phyloP scores from a whole-genome alignment of 352 stramenopile genomes.

The Phytophthora hibernalis region DNA sequence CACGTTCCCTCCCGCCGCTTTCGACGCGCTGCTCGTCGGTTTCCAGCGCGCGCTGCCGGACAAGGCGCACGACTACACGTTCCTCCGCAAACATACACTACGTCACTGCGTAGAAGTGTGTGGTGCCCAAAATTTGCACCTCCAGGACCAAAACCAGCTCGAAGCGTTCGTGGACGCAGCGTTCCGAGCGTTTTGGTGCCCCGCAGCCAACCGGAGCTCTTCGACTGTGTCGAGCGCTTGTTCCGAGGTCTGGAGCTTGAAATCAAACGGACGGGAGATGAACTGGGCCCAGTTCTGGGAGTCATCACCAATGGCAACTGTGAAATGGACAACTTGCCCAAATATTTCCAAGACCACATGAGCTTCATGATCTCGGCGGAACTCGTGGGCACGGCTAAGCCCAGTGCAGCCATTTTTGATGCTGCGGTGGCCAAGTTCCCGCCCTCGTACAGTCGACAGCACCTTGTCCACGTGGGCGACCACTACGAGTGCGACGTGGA shows the following conservation, averaged over 20 bases:
- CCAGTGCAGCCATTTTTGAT: constrained; percentile 61
- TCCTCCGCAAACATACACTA: constrained; percentile 67
- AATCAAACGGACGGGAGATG: constrained; percentile 19
- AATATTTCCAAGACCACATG: constrained; percentile 51
- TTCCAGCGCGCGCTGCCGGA: constrained; percentile 55
- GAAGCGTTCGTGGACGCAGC: constrained; percentile 57
- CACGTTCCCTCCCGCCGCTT: constrained; percentile 52
- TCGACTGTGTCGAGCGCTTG: constrained; percentile 61
- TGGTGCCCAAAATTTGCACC: constrained; percentile 30
- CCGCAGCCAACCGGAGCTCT: constrained; percentile 67
- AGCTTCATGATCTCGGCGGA: constrained; percentile 67
- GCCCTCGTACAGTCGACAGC: constrained; percentile 26
- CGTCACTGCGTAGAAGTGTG: constrained; percentile 46
- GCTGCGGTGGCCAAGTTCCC: constrained; percentile 52
- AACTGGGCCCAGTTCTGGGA: constrained; percentile 36
- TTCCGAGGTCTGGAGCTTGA: constrained; percentile 46
- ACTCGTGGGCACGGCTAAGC: constrained; percentile 55
- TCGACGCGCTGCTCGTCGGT: constrained; percentile 46
- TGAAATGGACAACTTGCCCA: constrained; percentile 48
- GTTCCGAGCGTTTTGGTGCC: constrained; percentile 67
- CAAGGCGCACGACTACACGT: constrained; percentile 73
- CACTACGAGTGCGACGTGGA: constrained; percentile 78
- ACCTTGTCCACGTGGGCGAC: constrained; percentile 79
- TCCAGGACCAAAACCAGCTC: constrained; percentile 28
- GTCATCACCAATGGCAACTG: constrained; percentile 87